Percentiles rank a stretch among this genome's conserved stretches.
Conservation (phyloP, 2,329 filamentous ascomycete species). For the Nannizziopsis barbatae region DNA sequence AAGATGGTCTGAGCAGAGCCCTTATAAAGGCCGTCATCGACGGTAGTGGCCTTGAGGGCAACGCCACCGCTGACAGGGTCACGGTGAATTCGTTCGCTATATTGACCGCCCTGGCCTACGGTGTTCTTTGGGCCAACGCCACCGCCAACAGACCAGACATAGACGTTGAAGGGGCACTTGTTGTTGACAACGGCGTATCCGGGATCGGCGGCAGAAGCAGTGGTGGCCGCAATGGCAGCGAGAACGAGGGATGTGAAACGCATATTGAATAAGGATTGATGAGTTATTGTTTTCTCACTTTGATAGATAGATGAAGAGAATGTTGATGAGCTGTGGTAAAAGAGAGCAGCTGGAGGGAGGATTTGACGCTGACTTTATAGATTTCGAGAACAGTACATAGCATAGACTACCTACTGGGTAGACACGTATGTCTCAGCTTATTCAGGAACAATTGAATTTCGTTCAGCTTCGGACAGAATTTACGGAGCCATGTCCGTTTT, state of each 20-base stretch:
- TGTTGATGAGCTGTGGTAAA: neutral
- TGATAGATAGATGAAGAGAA: neutral
- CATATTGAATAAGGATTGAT: conserved; percentile 11
- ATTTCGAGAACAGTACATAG: neutral
- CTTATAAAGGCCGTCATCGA: conserved; percentile 27
- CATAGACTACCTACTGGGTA: too few species aligned
- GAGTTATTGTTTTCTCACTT: neutral
- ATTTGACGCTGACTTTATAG: too few species aligned
- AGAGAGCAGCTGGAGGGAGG: neutral
- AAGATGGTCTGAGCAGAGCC: conserved; percentile 31
- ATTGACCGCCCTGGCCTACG: conserved; percentile 24
- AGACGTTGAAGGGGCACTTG: conserved; percentile 25
- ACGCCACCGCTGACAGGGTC: conserved; percentile 33
- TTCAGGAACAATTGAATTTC: too few species aligned
- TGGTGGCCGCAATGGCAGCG: conserved; percentile 13
- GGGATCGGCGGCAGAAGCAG: conserved; percentile 23
- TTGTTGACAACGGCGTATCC: conserved; percentile 29
- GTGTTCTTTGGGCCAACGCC: conserved; percentile 18
- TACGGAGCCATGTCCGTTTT: too few species aligned
- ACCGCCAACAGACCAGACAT: conserved; percentile 31
- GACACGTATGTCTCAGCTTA: too few species aligned
- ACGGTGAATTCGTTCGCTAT: conserved; percentile 28
- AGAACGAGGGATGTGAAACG: conserved; percentile 13
- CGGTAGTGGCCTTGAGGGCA: conserved; percentile 33
- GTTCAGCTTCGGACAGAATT: too few species aligned